A percentile compares a stretch with the other conserved stretches of the same genome.
Conservation (phyloP, 1,139 yeast species). For the Meyerozyma guilliermondii region DNA sequence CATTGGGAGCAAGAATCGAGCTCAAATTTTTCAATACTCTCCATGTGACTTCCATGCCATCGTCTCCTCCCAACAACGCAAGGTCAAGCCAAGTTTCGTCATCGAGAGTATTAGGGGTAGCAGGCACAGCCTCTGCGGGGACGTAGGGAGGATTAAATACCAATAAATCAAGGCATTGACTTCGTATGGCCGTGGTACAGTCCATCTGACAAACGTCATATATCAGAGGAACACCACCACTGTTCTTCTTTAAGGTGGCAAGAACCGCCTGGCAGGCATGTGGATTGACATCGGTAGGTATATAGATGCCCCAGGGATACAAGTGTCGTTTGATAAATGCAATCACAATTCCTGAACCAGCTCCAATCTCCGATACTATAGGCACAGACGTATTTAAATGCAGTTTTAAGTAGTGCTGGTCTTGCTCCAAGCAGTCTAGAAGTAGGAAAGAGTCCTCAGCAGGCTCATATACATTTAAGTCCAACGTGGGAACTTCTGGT, state of each 20-base stretch:
- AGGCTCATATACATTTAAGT: conserved; percentile 76
- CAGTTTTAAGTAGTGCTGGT: conserved; percentile 28
- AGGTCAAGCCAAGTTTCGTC: conserved; percentile 74
- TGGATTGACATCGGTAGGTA: conserved; percentile 78
- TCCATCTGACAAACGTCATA: conserved; percentile 60
- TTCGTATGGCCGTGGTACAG: conserved; percentile 47
- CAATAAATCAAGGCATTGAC: conserved; percentile 54
- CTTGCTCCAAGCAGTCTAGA: conserved; percentile 71
- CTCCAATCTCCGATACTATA: conserved; percentile 77
- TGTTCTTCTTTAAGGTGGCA: conserved; percentile 48
- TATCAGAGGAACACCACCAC: conserved; percentile 18
- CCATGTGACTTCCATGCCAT: conserved; percentile 85
- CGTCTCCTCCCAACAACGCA: conserved; percentile 82
- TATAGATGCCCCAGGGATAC: conserved; percentile 42
- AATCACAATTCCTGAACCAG: conserved; percentile 86
- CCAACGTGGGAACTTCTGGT: conserved; percentile 38
- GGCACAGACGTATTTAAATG: conserved; percentile 36
- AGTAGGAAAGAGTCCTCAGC: conserved; percentile 86
- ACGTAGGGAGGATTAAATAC: conserved; percentile 96
- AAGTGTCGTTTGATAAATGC: conserved; percentile 61
- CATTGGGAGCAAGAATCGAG: conserved; percentile 43
- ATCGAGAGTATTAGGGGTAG: conserved; percentile 46
- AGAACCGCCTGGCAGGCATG: conserved; percentile 60
- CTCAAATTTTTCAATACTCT: conserved; percentile 51
- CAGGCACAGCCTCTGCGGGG: conserved; percentile 66